Evolutionary conservation across 2,329 filamentous ascomycete genomes (phyloP).

Genomic region (Mycocentrospora acerina): DNA sequence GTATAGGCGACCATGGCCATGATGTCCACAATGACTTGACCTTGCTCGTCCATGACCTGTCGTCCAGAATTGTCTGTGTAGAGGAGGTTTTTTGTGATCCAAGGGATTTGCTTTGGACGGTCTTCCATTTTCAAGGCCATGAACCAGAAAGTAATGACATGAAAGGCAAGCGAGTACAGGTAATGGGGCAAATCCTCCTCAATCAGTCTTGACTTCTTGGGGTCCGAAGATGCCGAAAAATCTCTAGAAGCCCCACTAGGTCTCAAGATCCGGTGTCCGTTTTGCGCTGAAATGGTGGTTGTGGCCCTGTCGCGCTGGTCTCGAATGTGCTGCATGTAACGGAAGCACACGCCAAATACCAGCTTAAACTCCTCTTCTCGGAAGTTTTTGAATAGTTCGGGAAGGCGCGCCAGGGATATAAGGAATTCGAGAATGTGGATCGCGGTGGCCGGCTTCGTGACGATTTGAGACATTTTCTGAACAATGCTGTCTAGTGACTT

Average conservation of each 20-base stretch:
- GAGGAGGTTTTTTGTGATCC: conserved; percentile 82
- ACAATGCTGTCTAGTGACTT: conserved; percentile 84
- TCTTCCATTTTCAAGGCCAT: conserved; percentile 83
- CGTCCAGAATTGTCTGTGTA: conserved; percentile 76
- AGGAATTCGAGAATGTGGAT: conserved; percentile 96
- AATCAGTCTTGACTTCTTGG: conserved; percentile 43
- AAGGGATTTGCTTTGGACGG: conserved; percentile 78
- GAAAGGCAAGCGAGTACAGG: conserved; percentile 89
- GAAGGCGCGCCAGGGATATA: conserved; percentile 81
- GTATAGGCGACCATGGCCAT: conserved; percentile 88
- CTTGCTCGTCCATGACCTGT: conserved; percentile 84
- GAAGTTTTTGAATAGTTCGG: conserved; percentile 83
- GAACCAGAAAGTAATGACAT: conserved; percentile 97
- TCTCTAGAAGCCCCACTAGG: conserved; percentile 50
- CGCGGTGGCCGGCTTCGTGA: conserved; percentile 87
- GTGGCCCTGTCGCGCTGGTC: conserved; percentile 54
- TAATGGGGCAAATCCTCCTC: conserved; percentile 86
- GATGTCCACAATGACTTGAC: conserved; percentile 89
- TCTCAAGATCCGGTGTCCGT: conserved; percentile 40
- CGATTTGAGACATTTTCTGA: conserved; percentile 92
- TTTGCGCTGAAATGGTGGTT: conserved; percentile 35
- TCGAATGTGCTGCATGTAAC: conserved; percentile 86
- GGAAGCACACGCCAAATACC: conserved; percentile 92
- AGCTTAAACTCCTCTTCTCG: conserved; percentile 89
- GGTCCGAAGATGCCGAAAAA: conserved; percentile 29